phyloP scores from a whole-genome alignment of 148 eudicot genomes.

The Dianthus caryophyllus region DNA sequence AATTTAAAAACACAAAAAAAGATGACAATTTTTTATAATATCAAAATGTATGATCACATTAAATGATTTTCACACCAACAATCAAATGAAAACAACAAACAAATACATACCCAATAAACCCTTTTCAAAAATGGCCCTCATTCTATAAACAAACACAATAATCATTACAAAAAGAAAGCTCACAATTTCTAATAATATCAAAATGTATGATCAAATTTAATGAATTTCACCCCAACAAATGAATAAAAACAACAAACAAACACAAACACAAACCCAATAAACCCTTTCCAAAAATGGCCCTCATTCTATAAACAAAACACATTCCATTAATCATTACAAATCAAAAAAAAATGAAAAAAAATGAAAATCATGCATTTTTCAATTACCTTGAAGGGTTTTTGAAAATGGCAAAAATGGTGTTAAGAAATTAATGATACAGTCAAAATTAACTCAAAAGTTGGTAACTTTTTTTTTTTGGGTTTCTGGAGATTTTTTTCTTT shows the following conservation, averaged over 20 bases:
- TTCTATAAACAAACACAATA: neutral
- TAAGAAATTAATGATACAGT: neutral
- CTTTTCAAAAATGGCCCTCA: conserved; percentile 6
- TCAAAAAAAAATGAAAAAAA: neutral
- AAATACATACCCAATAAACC: conserved; percentile 21
- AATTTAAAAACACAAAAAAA: neutral
- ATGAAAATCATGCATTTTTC: conserved; percentile 3
- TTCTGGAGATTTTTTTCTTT: neutral
- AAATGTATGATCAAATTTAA: neutral
- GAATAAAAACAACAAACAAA: conserved; percentile 23
- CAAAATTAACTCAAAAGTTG: conserved; percentile 12
- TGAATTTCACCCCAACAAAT: neutral
- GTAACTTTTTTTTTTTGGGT: conserved; percentile 8
- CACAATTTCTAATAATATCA: neutral
- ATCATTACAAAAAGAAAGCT: neutral
- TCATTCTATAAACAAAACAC: neutral
- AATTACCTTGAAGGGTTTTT: conserved; percentile 24
- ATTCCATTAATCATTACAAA: neutral
- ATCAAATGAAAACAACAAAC: conserved; percentile 21
- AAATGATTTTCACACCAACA: neutral
- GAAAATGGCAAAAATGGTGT: conserved; percentile 10
- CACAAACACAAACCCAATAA: conserved; percentile 16
- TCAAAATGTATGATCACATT: neutral
- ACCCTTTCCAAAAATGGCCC: conserved; percentile 16
- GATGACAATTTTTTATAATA: conserved; percentile 1